Evolutionary conservation across 2,329 filamentous ascomycete genomes (phyloP).

Genomic region (Endoconidiophora laricicola): DNA sequence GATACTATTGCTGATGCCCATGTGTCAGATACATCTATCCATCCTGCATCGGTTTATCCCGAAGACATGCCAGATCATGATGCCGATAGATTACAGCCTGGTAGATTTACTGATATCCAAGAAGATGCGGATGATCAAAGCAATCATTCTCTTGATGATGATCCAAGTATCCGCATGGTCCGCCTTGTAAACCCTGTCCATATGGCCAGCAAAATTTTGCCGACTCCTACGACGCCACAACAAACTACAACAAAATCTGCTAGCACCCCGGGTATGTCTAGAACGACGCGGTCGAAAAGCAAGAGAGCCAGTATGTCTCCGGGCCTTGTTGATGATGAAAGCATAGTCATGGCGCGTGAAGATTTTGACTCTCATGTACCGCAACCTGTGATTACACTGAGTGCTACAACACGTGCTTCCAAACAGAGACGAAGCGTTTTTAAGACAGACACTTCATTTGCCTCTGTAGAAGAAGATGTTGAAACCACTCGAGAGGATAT

Average conservation of each 20-base stretch:
- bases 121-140: not conserved
- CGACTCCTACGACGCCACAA: not conserved
- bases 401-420: not conserved
- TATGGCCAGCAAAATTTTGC: not conserved
- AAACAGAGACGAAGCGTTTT: not conserved
- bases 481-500: not conserved
- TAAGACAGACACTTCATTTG: not conserved
- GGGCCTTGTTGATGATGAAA: slow-evolving; percentile 2
- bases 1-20: not conserved
- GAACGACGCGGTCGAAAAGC: slow-evolving; percentile 11
- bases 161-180: slow-evolving; percentile 9
- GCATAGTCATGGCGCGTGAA: slow-evolving; percentile 3
- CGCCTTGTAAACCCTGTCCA: not conserved
- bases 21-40: not conserved
- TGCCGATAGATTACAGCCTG: not conserved
- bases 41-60: not conserved
- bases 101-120: not conserved
- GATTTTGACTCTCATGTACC: not conserved
- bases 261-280: slow-evolving; percentile 1
- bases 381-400: too few species aligned
- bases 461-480: not conserved
- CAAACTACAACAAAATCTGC: not conserved
- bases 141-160: slow-evolving; percentile 2
- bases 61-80: not conserved
- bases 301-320: slow-evolving; percentile 10